These are phyloP conservation scores for Yueomyces sinensis DNA, from an alignment of 805 yeast genomes.

Conservation along the genomic window DNA sequence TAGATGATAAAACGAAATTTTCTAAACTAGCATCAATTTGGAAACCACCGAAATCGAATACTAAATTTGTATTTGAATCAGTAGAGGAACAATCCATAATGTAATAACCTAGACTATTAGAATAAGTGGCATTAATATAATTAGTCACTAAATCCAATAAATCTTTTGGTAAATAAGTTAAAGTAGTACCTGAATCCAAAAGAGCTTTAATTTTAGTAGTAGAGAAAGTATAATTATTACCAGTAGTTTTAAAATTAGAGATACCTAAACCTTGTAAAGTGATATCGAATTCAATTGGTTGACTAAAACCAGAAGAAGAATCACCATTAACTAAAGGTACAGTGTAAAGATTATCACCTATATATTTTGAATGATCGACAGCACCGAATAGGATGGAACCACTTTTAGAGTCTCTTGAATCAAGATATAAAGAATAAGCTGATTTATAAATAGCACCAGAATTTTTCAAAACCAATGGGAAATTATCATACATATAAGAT, in stretches of 20 bases:
- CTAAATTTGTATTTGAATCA: slow-evolving; percentile 22
- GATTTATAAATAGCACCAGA: slow-evolving; percentile 43
- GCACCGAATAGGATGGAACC: slow-evolving; percentile 67
- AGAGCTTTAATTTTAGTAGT: slow-evolving; percentile 25
- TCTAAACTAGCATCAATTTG: slow-evolving; percentile 36
- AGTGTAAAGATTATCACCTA: slow-evolving; percentile 33
- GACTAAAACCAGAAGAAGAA: slow-evolving; percentile 6
- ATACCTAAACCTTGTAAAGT: slow-evolving; percentile 22
- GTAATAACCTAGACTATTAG: slow-evolving; percentile 31
- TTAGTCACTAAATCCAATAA: slow-evolving; percentile 23
- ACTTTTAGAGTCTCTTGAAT: slow-evolving; percentile 25
- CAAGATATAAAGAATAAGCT: slow-evolving; percentile 52
- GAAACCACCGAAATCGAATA: slow-evolving; percentile 48
- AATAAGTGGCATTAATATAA: slow-evolving; percentile 32
- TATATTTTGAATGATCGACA: slow-evolving; percentile 48
- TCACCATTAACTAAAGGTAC: slow-evolving; percentile 36
- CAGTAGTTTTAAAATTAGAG: slow-evolving; percentile 11
- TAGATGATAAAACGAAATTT: slow-evolving; percentile 19
- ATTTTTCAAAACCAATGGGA: slow-evolving; percentile 47
- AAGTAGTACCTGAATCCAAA: slow-evolving; percentile 44
- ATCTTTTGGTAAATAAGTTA: slow-evolving; percentile 33
- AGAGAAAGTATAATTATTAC: slow-evolving; percentile 12
- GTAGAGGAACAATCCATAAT: slow-evolving; percentile 29
- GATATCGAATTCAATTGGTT: slow-evolving; percentile 14
- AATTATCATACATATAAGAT: slow-evolving; percentile 43